These are phyloP conservation scores for Antarctomyces pellizariae DNA, from an alignment of 495 filamentous ascomycete species.

Conservation along the genomic window DNA sequence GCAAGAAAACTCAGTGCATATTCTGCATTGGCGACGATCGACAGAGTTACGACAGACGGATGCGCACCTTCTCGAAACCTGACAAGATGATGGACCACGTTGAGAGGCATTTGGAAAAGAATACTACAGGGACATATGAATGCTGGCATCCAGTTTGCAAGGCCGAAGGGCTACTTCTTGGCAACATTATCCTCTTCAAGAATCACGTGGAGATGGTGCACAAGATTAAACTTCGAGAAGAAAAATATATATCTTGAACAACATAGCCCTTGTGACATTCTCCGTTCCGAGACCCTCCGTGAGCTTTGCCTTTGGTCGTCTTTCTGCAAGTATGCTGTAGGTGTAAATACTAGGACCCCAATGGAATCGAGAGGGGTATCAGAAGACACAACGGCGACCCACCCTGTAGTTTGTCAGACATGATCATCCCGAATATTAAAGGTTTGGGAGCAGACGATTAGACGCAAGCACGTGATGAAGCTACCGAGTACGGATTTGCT, in stretches of 20 bases:
- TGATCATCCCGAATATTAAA: too few relatives aligned
- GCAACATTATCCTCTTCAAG: constrained; percentile 9
- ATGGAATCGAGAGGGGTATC: too few relatives aligned
- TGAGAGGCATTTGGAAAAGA: constrained; percentile 1
- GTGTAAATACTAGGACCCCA: too few relatives aligned
- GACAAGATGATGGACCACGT: constrained; percentile 9
- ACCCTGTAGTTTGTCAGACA: too few relatives aligned
- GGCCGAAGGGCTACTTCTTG: constrained; percentile 7
- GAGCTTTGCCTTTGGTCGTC: too few relatives aligned
- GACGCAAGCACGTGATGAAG: too few relatives aligned
- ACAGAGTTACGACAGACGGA: constrained; percentile 7
- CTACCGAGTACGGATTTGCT: too few relatives aligned
- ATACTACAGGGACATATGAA: constrained; percentile 1
- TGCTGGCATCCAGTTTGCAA: constrained; percentile 11
- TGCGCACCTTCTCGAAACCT: constrained; percentile 6
- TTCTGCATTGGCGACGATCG: constrained; percentile 6
- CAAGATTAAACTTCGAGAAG: constrained; percentile 7
- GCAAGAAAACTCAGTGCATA: constrained; percentile 5
- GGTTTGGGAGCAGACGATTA: too few relatives aligned
- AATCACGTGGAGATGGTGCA: constrained; percentile 9
- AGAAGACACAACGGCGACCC: too few relatives aligned
- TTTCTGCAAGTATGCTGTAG: too few relatives aligned
- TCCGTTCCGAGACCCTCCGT: too few relatives aligned
- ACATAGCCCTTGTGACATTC: too few relatives aligned
- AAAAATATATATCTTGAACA: constrained; percentile 2